phyloP scores from a whole-genome alignment of 2,329 filamentous ascomycete species.

The Chrysosphaeria jannelii region DNA sequence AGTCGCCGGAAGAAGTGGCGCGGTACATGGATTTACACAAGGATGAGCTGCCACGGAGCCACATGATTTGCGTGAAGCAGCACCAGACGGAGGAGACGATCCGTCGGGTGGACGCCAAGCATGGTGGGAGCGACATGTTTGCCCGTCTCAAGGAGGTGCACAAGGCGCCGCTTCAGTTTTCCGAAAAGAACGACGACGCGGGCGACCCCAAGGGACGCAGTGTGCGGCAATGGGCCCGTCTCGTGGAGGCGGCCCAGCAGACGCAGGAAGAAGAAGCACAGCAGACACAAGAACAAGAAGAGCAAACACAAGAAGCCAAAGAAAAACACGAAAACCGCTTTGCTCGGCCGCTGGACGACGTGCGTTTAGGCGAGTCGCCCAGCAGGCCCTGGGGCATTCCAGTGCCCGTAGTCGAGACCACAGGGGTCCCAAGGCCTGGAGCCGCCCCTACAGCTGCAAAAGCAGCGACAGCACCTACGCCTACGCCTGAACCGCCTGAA shows the following conservation, averaged over 20 bases:
- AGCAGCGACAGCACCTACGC: slow-evolving; percentile 5
- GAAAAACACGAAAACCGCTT: slow-evolving; percentile 37
- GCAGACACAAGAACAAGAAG: neutral
- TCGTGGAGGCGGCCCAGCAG: slow-evolving; percentile 24
- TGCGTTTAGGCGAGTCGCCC: slow-evolving; percentile 79
- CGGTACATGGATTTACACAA: slow-evolving; percentile 88
- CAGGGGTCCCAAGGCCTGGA: slow-evolving; percentile 5
- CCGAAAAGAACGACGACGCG: slow-evolving; percentile 7
- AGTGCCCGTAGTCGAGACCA: slow-evolving; percentile 23
- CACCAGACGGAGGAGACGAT: slow-evolving; percentile 67
- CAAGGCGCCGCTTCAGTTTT: slow-evolving; percentile 49
- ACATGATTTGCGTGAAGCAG: slow-evolving; percentile 70
- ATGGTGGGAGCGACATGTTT: slow-evolving; percentile 84
- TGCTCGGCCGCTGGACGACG: slow-evolving; percentile 58
- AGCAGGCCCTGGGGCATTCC: slow-evolving; percentile 81
- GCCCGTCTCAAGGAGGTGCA: slow-evolving; percentile 68
- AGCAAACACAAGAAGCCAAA: neutral
- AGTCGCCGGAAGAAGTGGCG: slow-evolving; percentile 77
- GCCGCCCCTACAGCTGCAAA: slow-evolving; percentile 5
- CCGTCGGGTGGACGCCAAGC: slow-evolving; percentile 74
- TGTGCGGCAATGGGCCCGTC: slow-evolving; percentile 66
- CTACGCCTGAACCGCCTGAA: too few species aligned
- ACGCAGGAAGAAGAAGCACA: slow-evolving; percentile 1
- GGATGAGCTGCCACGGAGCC: slow-evolving; percentile 75
- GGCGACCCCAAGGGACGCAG: slow-evolving; percentile 7